phyloP scores from a whole-genome alignment of 768 basidiomycete genomes.

The Imleria badia region DNA sequence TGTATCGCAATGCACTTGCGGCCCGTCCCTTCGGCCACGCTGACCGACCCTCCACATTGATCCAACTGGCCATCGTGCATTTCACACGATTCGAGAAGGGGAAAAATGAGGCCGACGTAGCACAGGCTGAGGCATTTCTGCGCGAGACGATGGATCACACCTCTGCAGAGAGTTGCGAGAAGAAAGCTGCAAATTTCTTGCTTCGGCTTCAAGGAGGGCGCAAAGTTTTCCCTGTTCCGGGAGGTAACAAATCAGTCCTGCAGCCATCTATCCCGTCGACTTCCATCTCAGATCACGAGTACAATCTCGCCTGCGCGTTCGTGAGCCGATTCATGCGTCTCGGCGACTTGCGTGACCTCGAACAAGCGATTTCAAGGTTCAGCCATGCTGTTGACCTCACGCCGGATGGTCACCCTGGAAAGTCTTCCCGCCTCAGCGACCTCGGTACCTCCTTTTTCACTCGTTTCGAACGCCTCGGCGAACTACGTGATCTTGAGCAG shows the following conservation, averaged over 20 bases:
- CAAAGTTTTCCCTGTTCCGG: too few relatives aligned
- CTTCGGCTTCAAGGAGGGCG: too few relatives aligned
- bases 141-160: background rate
- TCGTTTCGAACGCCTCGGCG: background rate
- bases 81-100: background rate
- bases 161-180: background rate
- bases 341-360: background rate
- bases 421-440: background rate
- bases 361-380: background rate
- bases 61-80: background rate
- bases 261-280: too few relatives aligned
- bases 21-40: conserved; percentile 1
- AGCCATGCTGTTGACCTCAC: background rate
- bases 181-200: too few relatives aligned
- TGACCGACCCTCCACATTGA: background rate
- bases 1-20: background rate
- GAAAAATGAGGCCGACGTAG: background rate
- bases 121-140: background rate
- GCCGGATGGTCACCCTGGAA: background rate
- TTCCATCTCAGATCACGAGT: too few relatives aligned
- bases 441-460: background rate
- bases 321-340: background rate
- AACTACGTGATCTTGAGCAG: conserved; percentile 3
- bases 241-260: too few relatives aligned
- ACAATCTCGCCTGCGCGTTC: background rate